phyloP scores from a whole-genome alignment of 1,284 basidiomycete genomes.

The Ustilago hordei region DNA sequence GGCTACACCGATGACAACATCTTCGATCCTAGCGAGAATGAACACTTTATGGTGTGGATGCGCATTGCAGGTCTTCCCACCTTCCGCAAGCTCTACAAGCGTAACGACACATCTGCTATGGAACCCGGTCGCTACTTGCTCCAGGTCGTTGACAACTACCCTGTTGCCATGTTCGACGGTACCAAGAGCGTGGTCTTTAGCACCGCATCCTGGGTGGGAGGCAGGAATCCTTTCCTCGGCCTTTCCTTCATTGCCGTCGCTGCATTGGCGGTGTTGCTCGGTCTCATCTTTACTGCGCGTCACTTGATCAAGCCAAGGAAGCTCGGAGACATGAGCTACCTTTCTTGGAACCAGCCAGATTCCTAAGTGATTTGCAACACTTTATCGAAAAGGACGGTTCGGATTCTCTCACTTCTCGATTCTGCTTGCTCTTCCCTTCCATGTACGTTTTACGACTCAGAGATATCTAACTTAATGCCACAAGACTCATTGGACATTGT shows the following conservation, averaged over 20 bases:
- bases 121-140: slow-evolving; percentile 82
- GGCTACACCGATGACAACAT: slow-evolving; percentile 78
- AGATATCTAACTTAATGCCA: slow-evolving; percentile 2
- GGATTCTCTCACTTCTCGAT: not conserved
- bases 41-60: slow-evolving; percentile 99
- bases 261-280: slow-evolving; percentile 86
- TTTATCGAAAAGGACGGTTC: not conserved
- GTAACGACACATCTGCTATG: slow-evolving; percentile 86
- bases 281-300: slow-evolving; percentile 86
- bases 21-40: slow-evolving; percentile 82
- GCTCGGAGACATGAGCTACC: slow-evolving; percentile 71
- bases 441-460: slow-evolving; percentile 3
- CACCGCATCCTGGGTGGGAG: slow-evolving; percentile 97
- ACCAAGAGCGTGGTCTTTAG: slow-evolving; percentile 97
- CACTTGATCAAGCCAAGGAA: slow-evolving; percentile 93
- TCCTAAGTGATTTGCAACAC: slow-evolving; percentile 15
- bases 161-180: slow-evolving; percentile 88
- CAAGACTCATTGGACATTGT: slow-evolving; percentile 1
- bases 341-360: slow-evolving; percentile 66
- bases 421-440: not conserved
- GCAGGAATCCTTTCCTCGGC: slow-evolving; percentile 95
- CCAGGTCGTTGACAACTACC: slow-evolving; percentile 87
- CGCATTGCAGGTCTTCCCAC: slow-evolving; percentile 94
- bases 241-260: slow-evolving; percentile 95
- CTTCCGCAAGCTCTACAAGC: slow-evolving; percentile 92